Evolutionary conservation across 352 stramenopile genomes (phyloP), one percentile per base, ranked within the genome.

Genomic region (Globisporangium apiculatum): DNA sequence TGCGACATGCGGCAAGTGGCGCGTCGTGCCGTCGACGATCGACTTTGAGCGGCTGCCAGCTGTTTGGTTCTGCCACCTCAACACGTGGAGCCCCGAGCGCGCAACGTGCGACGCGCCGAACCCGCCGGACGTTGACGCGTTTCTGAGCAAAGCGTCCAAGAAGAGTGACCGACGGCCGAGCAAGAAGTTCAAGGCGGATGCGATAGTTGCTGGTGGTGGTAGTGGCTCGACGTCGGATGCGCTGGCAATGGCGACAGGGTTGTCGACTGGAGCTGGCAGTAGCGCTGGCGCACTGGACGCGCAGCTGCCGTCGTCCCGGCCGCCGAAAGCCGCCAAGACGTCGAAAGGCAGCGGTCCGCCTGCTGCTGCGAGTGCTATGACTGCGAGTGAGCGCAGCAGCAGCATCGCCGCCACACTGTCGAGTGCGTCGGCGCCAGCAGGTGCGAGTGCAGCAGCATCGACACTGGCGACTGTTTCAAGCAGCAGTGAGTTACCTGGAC

Each of bases 1-100:
- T 48, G 94, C 91, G 58, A 68, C 87, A 24, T 99, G 96, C 67
- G 75, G 78, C 5, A 98, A 98, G 67, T 99, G 96, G 96, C 91
- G 96, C 36, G 84, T 97, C 38, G 80, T 98, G 42, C 92, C 96
- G 9, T 69, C 73, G n/a, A 82, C 72, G n/a, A 89, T 98, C 53
- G 80, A 98, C 53, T 83, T 91, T 18, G 81, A 90, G 42, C 69
- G 75, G 24, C 74, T 99, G 24, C 95, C 95, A 9, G 81, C 96
- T 5, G 75, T 95, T 35, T 99, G 84, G 84, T 89, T 82, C 48
- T 94, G 84, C 52, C 67, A 86, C 35, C 60, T 92, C 31, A 94
- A 94, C 57, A 91, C 82, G 6, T 94, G 84, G 84, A 66, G 73
- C 7, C 80, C 76, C 0, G 79, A 89, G 51, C 61, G 91, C 11